Evolutionary conservation across 2,329 filamentous ascomycete species (phyloP).

Genomic region (Malbranchea zuffiana): DNA sequence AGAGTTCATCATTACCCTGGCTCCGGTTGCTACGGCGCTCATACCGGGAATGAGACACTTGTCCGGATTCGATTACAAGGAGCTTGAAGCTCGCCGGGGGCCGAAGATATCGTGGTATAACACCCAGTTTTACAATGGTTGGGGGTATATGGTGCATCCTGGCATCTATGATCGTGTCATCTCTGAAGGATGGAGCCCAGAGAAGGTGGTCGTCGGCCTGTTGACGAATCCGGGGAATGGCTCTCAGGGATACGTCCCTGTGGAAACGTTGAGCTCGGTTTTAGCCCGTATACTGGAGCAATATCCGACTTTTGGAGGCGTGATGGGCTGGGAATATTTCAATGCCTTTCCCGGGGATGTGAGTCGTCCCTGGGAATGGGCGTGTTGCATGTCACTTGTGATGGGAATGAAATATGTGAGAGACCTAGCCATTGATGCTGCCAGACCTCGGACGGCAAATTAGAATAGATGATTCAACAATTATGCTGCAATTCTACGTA

Average conservation of each 20-base stretch:
- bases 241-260: constrained; percentile 49
- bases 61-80: constrained; percentile 70
- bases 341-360: constrained; percentile 59
- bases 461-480: too few relatives aligned
- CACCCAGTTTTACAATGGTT: constrained; percentile 85
- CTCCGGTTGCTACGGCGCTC: constrained; percentile 69
- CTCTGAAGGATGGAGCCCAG: constrained; percentile 55
- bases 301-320: constrained; percentile 65
- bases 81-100: constrained; percentile 58
- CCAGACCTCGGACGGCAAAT: too few relatives aligned
- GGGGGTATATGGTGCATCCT: constrained; percentile 54
- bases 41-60: constrained; percentile 49
- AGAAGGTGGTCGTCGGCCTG: constrained; percentile 67
- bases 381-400: constrained; percentile 50
- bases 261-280: constrained; percentile 46
- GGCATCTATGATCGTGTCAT: constrained; percentile 35
- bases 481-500: too few relatives aligned
- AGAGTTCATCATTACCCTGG: constrained; percentile 65
- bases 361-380: constrained; percentile 66
- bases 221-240: constrained; percentile 71
- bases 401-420: constrained; percentile 39
- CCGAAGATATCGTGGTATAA: constrained; percentile 74
- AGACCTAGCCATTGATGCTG: too few relatives aligned
- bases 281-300: constrained; percentile 46
- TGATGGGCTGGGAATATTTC: constrained; percentile 96